These are phyloP conservation scores for Symbiodinium pilosum DNA, from an alignment of 73 alveolate genomes.

Conservation along the genomic window DNA sequence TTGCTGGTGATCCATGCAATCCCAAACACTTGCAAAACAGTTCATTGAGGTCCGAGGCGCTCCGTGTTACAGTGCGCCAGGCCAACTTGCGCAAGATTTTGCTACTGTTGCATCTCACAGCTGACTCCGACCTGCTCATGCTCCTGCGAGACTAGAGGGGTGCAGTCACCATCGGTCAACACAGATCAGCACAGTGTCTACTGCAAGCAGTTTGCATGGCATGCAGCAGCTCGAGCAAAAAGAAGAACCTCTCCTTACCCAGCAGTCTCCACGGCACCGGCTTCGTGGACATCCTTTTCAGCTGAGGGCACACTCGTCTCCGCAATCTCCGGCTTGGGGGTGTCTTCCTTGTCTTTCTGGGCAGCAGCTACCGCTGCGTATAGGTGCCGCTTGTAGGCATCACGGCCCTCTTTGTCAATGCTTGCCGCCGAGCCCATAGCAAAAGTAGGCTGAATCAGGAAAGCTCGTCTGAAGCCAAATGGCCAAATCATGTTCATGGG, in stretches of 20 bases:
- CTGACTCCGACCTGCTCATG: too few species aligned
- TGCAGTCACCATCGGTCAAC: too few species aligned
- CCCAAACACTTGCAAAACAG: not conserved
- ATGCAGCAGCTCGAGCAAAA: too few species aligned
- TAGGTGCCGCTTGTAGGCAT: slow-evolving; percentile 6
- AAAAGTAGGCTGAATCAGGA: not conserved
- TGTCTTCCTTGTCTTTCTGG: not conserved
- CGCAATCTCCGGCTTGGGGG: not conserved
- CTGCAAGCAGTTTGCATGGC: too few species aligned
- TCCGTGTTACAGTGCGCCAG: slow-evolving; percentile 9
- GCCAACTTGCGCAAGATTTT: too few species aligned
- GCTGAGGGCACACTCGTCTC: not conserved
- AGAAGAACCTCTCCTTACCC: too few species aligned
- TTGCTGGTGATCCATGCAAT: not conserved
- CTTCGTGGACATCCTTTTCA: not conserved
- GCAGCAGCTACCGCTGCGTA: slow-evolving; percentile 14
- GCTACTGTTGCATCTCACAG: too few species aligned
- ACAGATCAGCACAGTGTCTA: too few species aligned
- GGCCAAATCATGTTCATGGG: too few species aligned
- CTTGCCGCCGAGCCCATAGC: slow-evolving; percentile 14
- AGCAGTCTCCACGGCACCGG: not conserved
- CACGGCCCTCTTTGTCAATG: slow-evolving; percentile 23
- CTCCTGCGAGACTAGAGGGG: too few species aligned
- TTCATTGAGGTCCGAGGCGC: slow-evolving; percentile 8
- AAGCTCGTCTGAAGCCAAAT: not conserved